Percentiles rank a stretch among this genome's conserved stretches.
These are phyloP conservation scores for Penicillium hordei DNA, from an alignment of 2,329 filamentous ascomycete genomes.

Conservation along the genomic window DNA sequence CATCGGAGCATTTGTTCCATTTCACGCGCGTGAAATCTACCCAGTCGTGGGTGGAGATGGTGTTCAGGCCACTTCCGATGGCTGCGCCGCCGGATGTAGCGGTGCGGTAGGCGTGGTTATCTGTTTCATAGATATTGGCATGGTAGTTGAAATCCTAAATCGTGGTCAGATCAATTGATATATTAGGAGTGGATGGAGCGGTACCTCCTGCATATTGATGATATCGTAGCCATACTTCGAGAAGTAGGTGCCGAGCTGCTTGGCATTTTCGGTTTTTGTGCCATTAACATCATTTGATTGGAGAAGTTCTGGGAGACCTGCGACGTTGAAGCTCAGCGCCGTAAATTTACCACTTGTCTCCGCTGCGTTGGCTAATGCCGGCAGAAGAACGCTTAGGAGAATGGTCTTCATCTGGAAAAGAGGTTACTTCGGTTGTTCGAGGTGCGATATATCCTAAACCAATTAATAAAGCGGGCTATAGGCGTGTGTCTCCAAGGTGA, in stretches of 20 bases:
- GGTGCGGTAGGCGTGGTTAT: conserved; percentile 54
- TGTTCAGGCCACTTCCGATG: conserved; percentile 65
- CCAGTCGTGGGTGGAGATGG: conserved; percentile 60
- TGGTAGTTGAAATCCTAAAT: conserved; percentile 66
- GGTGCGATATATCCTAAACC: background rate
- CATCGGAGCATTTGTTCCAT: conserved; percentile 55
- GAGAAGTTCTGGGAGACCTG: conserved; percentile 55
- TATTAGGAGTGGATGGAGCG: background rate
- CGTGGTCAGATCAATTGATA: background rate
- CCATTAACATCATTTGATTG: conserved; percentile 62
- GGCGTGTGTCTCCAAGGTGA: background rate
- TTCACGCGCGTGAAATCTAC: conserved; percentile 57
- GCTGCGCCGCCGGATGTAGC: conserved; percentile 64
- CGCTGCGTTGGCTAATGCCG: conserved; percentile 14
- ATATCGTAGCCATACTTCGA: conserved; percentile 59
- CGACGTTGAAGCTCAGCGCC: conserved; percentile 59
- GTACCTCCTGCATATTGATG: conserved; percentile 64
- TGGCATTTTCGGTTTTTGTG: conserved; percentile 60
- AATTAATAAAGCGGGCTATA: background rate
- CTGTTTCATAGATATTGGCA: conserved; percentile 60
- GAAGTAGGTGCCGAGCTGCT: conserved; percentile 58
- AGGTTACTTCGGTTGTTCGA: background rate
- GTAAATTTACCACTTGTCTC: conserved; percentile 49
- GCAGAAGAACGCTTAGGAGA: conserved; percentile 3
- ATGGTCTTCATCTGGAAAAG: conserved; percentile 7